Base-by-base conservation (phyloP, 495 filamentous ascomycete species). In the Penicillium bialowiezense region DNA sequence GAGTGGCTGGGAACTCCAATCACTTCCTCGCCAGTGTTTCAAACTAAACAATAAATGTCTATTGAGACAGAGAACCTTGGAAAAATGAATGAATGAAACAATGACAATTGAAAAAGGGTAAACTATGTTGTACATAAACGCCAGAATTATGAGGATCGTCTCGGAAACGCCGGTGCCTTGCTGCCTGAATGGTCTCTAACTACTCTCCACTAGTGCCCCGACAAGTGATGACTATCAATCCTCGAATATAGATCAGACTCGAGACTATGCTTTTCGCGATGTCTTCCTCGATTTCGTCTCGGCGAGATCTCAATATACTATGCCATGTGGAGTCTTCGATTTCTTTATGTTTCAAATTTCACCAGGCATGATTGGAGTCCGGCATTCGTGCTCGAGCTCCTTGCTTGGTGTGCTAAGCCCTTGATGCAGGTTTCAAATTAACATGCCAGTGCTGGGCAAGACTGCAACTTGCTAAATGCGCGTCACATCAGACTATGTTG, bases 361-460 rank as follows among this genome's bases (percentile, higher is more conserved):
- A 31, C 15, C 5, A 23, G 13, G 3, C 26, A 33, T 33, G 8
- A 6, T 24, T 23, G 17, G 2, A 8, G 8, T 44, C 9, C 35
- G 29, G 5, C 5, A 32, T 4, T 26, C 4, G 40, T 14, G 33
- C 5, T 42, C 36, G 17, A 15, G 21, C 40, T 48, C 54, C 54
- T 53, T 57, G 35, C 54, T 52, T 47, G 20, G 13, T 20, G 43
- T 47, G 33, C 15, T 52, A 48, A 44, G 18, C 37, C 38, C 38
- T 48, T 20, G 36, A 50, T 49, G 44, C 40, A 50, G 34, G 43
- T 49, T 19, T 35, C 43, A 40, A 15, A 23, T 13, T n/a, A 17
- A 39, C 44, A 38, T 39, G 26, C 34, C 40, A 39, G 19, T 38
- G 23, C 23, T 26, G 29, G 29, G 29, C 10, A 32, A 13, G 29